Evolutionary conservation across 2,329 filamentous ascomycete species (phyloP).

Genomic region (Claviceps sp.): DNA sequence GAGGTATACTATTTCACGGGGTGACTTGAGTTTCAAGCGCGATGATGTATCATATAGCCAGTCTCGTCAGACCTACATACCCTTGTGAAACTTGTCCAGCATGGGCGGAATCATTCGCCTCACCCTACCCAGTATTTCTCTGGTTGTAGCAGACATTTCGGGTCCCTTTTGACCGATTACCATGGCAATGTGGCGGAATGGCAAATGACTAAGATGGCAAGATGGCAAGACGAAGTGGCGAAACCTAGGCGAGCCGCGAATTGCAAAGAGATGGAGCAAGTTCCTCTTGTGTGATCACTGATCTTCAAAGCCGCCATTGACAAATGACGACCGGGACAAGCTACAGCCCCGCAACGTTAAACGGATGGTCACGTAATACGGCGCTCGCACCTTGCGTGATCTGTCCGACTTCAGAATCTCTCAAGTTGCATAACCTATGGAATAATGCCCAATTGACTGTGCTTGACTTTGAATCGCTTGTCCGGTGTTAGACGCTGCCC

Average conservation of each 20-base stretch:
- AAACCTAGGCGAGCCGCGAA: neutral
- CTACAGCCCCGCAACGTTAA: neutral
- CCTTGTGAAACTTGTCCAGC: constrained; percentile 94
- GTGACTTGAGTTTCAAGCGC: neutral
- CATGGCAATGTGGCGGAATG: constrained; percentile 9
- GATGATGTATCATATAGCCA: neutral
- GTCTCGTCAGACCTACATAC: constrained; percentile 26
- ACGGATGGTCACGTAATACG: neutral
- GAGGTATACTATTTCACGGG: too few species aligned
- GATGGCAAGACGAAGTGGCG: neutral
- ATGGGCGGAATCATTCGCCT: constrained; percentile 88
- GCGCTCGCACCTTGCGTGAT: neutral
- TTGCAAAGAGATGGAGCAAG: neutral
- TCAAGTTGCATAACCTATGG: neutral
- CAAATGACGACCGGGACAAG: too few species aligned
- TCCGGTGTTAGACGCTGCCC: too few species aligned
- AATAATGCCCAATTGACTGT: too few species aligned
- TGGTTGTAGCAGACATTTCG: constrained; percentile 56
- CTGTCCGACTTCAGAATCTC: neutral
- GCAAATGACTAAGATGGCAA: neutral
- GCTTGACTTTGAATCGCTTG: too few species aligned
- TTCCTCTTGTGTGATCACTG: neutral
- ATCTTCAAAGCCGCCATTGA: neutral
- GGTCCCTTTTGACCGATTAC: constrained; percentile 12
- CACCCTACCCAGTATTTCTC: constrained; percentile 64